Evolutionary conservation across 768 basidiomycete genomes (phyloP).

Genomic region (Chalciporus pseudorubinellus): DNA sequence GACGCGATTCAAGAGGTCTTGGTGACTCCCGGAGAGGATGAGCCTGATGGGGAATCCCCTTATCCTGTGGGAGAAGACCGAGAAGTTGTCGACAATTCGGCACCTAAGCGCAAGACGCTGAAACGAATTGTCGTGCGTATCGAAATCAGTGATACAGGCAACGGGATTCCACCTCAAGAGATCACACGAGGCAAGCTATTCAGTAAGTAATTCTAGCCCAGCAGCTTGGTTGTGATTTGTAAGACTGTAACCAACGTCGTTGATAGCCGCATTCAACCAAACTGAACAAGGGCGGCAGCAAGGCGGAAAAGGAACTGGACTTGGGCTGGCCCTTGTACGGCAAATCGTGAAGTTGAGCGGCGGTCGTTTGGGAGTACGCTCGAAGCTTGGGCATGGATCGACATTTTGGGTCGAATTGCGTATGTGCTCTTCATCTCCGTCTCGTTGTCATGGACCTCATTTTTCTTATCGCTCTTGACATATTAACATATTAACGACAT

Average conservation of each 20-base stretch:
- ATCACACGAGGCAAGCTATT: constrained; percentile 71
- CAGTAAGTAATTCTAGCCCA: constrained; percentile 43
- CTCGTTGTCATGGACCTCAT: constrained; percentile 10
- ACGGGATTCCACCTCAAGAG: constrained; percentile 61
- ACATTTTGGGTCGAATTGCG: constrained; percentile 88
- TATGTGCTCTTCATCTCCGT: constrained; percentile 29
- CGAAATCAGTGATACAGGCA: constrained; percentile 77
- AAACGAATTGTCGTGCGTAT: constrained; percentile 81
- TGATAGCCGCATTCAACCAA: constrained; percentile 71
- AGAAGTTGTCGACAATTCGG: not conserved
- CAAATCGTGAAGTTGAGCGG: constrained; percentile 76
- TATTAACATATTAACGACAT: constrained; percentile 1
- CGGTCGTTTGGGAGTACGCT: constrained; percentile 69
- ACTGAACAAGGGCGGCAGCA: constrained; percentile 75
- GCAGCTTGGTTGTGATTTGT: not conserved
- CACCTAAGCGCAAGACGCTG: constrained; percentile 22
- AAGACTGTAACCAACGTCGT: not conserved
- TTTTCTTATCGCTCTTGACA: not conserved
- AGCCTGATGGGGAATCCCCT: constrained; percentile 18
- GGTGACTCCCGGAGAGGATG: constrained; percentile 32
- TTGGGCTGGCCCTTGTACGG: constrained; percentile 73
- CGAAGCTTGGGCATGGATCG: constrained; percentile 65
- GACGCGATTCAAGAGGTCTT: constrained; percentile 26
- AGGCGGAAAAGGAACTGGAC: constrained; percentile 70
- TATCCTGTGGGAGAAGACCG: not conserved